A percentile compares a stretch with the other conserved stretches of the same genome.
phyloP scores from a whole-genome alignment of 805 yeast genomes.

The Candida sphagnicola region DNA sequence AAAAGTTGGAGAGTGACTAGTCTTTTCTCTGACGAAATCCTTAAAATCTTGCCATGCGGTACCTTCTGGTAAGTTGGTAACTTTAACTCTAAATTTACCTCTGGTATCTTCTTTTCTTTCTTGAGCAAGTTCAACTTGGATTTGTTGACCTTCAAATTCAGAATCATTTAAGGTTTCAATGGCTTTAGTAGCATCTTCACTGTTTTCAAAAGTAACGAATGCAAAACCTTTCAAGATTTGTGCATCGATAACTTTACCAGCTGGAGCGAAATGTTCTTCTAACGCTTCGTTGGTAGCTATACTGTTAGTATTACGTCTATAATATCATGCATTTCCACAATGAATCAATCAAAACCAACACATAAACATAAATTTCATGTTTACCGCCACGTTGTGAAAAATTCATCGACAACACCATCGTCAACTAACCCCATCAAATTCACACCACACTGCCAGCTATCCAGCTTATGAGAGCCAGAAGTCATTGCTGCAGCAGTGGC shows the following conservation, averaged over 20 bases:
- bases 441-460: too few relatives aligned
- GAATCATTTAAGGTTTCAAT: constrained; percentile 42
- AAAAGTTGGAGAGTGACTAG: constrained; percentile 59
- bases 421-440: too few relatives aligned
- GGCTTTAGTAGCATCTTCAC: constrained; percentile 50
- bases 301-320: constrained; percentile 22
- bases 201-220: constrained; percentile 77
- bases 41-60: constrained; percentile 86
- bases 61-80: constrained; percentile 67
- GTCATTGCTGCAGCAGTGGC: too few relatives aligned
- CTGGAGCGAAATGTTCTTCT: constrained; percentile 62
- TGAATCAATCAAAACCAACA: too few relatives aligned
- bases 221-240: constrained; percentile 81
- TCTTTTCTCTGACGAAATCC: constrained; percentile 82
- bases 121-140: constrained; percentile 53
- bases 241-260: constrained; percentile 66
- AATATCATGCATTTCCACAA: too few relatives aligned
- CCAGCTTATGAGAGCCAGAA: too few relatives aligned
- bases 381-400: too few relatives aligned
- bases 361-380: too few relatives aligned
- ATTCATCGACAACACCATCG: too few relatives aligned
- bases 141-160: constrained; percentile 47
- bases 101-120: constrained; percentile 57
- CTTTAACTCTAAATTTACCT: constrained; percentile 70
- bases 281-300: constrained; percentile 47